Conservation (phyloP, 768 basidiomycete species). For the Kwoniella sp. region DNA sequence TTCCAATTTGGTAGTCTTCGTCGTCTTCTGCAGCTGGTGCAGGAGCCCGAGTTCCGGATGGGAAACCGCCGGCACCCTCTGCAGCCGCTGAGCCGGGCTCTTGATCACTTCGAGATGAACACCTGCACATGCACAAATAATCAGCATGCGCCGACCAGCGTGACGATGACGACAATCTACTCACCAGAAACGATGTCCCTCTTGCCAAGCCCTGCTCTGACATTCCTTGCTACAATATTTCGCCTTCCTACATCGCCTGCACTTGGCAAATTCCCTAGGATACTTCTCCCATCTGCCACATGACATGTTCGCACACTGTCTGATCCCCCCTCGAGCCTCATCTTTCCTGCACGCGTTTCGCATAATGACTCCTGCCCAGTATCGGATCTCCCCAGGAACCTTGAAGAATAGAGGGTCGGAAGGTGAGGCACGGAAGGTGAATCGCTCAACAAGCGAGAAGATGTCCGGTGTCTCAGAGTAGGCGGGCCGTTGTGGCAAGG, state of each 20-base stretch:
- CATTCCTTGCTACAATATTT: constrained; percentile 99
- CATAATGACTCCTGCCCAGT: constrained; percentile 99
- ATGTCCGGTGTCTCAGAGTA: constrained; percentile 66
- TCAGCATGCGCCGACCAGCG: no score
- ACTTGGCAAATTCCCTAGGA: constrained; percentile 95
- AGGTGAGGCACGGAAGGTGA: constrained; percentile 89
- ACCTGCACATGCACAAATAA: no score
- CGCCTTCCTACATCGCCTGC: constrained; percentile 90
- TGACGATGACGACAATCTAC: no score
- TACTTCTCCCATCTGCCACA: constrained; percentile 93
- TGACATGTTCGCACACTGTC: constrained; percentile 98
- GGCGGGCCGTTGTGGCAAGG: constrained; percentile 52
- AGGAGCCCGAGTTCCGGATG: constrained; percentile 4
- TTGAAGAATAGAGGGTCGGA: constrained; percentile 72
- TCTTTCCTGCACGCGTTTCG: constrained; percentile 98
- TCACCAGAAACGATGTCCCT: constrained; percentile 92
- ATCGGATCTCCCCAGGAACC: constrained; percentile 85
- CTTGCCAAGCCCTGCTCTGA: constrained; percentile 93
- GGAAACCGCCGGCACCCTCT: constrained; percentile 13
- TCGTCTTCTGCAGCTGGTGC: constrained; percentile 29
- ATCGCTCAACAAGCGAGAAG: constrained; percentile 92
- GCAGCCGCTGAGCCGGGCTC: constrained; percentile 19
- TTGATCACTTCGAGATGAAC: constrained; percentile 33
- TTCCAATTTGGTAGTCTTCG: constrained; percentile 17
- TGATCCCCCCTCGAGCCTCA: constrained; percentile 83